These are phyloP conservation scores for Pseudogymnoascus sp. DNA, from an alignment of 2,329 filamentous ascomycete genomes.

Conservation along the genomic window DNA sequence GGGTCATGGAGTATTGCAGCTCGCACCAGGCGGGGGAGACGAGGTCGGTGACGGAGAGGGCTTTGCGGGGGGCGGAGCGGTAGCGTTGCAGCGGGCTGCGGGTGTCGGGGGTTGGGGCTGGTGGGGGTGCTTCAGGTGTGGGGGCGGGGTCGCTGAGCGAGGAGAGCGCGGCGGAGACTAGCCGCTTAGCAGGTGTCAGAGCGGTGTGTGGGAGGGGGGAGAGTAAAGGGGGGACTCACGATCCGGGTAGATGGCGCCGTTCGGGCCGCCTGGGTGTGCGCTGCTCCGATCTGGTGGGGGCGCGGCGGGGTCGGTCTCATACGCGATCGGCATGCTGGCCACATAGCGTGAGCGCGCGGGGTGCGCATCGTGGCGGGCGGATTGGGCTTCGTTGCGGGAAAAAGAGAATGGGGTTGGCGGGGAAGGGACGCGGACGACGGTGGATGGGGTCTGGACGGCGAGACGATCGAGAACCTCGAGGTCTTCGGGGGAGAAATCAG, in stretches of 20 bases:
- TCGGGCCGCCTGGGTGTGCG: background rate
- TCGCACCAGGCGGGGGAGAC: conserved; percentile 93
- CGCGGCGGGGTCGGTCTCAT: background rate
- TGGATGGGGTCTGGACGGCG: conserved; percentile 21
- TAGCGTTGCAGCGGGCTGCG: conserved; percentile 68
- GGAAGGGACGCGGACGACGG: conserved; percentile 25
- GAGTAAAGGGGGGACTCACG: conserved; percentile 33
- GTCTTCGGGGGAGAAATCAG: conserved; percentile 51
- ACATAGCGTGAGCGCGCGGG: background rate
- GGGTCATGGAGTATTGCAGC: conserved; percentile 81
- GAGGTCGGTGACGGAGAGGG: conserved; percentile 80
- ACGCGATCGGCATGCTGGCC: background rate
- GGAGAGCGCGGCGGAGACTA: conserved; percentile 37
- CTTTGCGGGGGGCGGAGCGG: conserved; percentile 65
- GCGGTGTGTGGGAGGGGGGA: conserved; percentile 13
- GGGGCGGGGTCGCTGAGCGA: background rate
- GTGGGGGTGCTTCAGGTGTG: background rate
- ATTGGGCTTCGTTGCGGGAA: conserved; percentile 17
- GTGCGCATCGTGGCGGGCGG: conserved; percentile 8
- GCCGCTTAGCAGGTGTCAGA: conserved; percentile 57
- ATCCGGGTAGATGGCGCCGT: conserved; percentile 41
- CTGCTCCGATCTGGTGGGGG: conserved; percentile 10
- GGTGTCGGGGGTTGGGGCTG: conserved; percentile 30
- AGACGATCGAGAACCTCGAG: conserved; percentile 44
- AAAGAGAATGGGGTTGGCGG: conserved; percentile 5